Evolutionary conservation across 768 basidiomycete genomes (phyloP).

Genomic region (Pleurotus djamor): DNA sequence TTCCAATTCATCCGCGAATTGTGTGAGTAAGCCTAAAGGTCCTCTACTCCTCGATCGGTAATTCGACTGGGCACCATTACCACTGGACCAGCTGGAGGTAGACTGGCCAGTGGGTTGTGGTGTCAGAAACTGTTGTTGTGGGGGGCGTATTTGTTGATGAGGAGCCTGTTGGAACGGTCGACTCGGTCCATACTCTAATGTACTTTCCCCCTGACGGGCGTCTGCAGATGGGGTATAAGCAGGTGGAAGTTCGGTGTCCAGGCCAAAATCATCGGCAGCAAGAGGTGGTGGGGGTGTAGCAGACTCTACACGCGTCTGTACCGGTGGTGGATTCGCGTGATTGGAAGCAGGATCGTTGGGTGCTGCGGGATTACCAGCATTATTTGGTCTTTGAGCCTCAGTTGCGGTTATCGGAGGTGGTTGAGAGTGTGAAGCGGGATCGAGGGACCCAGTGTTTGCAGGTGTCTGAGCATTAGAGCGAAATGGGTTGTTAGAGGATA

Average conservation of each 20-base stretch:
- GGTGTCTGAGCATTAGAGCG: slow-evolving; percentile 6
- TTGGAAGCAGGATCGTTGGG: background rate
- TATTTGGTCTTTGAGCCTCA: background rate
- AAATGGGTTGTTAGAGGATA: slow-evolving; percentile 5
- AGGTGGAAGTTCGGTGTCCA: slow-evolving; percentile 62
- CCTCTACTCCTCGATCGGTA: background rate
- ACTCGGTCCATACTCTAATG: slow-evolving; percentile 55
- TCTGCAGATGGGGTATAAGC: slow-evolving; percentile 66
- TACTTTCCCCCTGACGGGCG: slow-evolving; percentile 52
- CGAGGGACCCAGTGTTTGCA: background rate
- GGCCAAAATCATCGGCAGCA: slow-evolving; percentile 5
- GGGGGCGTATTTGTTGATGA: slow-evolving; percentile 17
- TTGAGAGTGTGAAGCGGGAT: background rate
- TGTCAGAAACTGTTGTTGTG: slow-evolving; percentile 11
- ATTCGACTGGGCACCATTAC: slow-evolving; percentile 16
- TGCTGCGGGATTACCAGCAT: background rate
- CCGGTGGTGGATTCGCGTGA: background rate
- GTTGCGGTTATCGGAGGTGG: slow-evolving; percentile 4
- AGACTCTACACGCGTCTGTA: background rate
- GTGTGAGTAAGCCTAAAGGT: background rate
- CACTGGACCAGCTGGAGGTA: slow-evolving; percentile 13
- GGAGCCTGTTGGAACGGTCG: slow-evolving; percentile 21
- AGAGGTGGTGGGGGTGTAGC: background rate
- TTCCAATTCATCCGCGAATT: slow-evolving; percentile 2
- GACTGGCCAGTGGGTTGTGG: slow-evolving; percentile 12